phyloP scores from a whole-genome alignment of 306 rosid genomes.

The Ochetophila trinervis region DNA sequence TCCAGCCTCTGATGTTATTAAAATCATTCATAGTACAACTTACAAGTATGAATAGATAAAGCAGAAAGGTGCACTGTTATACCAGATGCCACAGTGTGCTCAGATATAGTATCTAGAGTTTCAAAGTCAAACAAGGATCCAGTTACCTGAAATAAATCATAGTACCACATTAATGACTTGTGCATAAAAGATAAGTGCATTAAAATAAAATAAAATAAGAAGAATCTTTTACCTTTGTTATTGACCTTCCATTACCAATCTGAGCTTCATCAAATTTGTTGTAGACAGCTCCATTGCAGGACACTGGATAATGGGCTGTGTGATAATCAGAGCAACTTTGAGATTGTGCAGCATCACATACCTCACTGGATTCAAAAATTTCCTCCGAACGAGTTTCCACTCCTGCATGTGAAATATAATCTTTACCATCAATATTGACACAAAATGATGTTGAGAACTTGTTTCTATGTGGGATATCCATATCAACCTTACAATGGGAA shows the following conservation, averaged over 20 bases:
- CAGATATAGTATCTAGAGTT: conserved; percentile 10
- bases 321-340: conserved; percentile 24
- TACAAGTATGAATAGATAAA: conserved; percentile 2
- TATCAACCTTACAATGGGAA: conserved; percentile 5
- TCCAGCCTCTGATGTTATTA: not conserved
- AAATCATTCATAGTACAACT: conserved; percentile 1
- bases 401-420: conserved; percentile 24
- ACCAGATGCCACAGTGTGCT: conserved; percentile 29
- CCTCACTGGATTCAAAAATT: conserved; percentile 21
- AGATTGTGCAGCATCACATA: conserved; percentile 36
- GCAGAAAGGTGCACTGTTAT: conserved; percentile 11
- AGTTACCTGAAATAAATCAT: conserved; percentile 45
- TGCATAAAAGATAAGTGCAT: conserved; percentile 1
- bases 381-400: conserved; percentile 29
- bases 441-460: conserved; percentile 19
- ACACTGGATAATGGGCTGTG: conserved; percentile 18
- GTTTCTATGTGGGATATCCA: conserved; percentile 1
- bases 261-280: conserved; percentile 14
- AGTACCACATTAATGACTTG: not conserved
- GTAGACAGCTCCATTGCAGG: conserved; percentile 14
- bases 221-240: conserved; percentile 31
- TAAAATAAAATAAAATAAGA: not conserved
- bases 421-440: conserved; percentile 19
- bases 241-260: conserved; percentile 24
- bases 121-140: conserved; percentile 24